Evolutionary conservation across 2,329 filamentous ascomycete genomes (phyloP).

Genomic region (Berkeleyomyces rouxiae): DNA sequence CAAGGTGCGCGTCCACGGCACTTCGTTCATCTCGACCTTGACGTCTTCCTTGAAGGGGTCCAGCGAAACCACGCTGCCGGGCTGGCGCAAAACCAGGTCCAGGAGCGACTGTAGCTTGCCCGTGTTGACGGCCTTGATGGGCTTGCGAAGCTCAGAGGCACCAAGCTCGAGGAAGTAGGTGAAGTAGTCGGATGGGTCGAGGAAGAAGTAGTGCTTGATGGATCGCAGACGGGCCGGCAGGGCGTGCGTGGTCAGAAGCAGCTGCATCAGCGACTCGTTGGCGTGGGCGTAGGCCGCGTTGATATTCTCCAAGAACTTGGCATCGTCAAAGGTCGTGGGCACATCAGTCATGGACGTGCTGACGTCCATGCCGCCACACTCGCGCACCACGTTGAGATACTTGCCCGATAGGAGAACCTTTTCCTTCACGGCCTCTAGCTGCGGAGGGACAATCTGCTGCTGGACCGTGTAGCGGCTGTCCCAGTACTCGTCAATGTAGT

Average conservation of each 20-base stretch:
- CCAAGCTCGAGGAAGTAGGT: conserved; percentile 92
- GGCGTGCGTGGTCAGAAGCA: conserved; percentile 83
- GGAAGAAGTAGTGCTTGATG: conserved; percentile 97
- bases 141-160: conserved; percentile 76
- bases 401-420: conserved; percentile 92
- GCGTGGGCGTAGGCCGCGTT: conserved; percentile 89
- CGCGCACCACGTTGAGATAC: conserved; percentile 92
- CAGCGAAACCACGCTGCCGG: conserved; percentile 79
- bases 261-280: conserved; percentile 78
- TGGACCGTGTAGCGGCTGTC: conserved; percentile 92
- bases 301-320: conserved; percentile 84
- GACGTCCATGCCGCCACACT: conserved; percentile 90
- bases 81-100: conserved; percentile 92
- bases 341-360: conserved; percentile 76
- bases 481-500: conserved; percentile 99
- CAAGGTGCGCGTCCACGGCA: conserved; percentile 79
- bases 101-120: conserved; percentile 86
- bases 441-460: conserved; percentile 78
- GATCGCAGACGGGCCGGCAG: conserved; percentile 75
- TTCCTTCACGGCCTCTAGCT: conserved; percentile 78
- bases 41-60: conserved; percentile 98
- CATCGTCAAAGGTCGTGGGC: conserved; percentile 85
- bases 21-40: conserved; percentile 92
- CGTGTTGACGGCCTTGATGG: conserved; percentile 74
- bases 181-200: conserved; percentile 95